A percentile compares a stretch with the other conserved stretches of the same genome.
Conservation (phyloP, 177 flowering plant species). For the Vitis hybrid region DNA sequence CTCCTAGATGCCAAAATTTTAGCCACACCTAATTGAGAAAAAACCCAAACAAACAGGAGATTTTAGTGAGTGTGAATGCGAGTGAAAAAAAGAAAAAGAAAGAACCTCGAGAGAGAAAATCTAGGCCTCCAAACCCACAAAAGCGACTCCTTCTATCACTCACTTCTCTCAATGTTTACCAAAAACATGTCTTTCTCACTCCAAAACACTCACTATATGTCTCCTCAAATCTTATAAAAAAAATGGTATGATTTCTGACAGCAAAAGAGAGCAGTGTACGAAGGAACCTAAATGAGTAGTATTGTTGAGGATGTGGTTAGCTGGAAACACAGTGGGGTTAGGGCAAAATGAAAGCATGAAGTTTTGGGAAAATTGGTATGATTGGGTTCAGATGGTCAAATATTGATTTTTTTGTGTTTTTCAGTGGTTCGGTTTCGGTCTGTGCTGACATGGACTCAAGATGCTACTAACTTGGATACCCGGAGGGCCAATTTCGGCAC, state of each 20-base stretch:
- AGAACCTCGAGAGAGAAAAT: constrained; percentile 5
- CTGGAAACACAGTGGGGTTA: background rate
- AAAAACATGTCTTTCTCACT: constrained; percentile 3
- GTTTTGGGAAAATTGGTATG: too few species aligned
- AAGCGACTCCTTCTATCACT: background rate
- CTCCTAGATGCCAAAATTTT: constrained; percentile 1
- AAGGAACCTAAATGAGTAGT: constrained; percentile 28
- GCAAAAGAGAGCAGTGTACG: constrained; percentile 22
- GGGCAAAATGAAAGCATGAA: too few species aligned
- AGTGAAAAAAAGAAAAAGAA: background rate
- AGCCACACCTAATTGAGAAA: constrained; percentile 11
- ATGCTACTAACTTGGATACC: too few species aligned
- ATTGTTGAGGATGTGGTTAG: constrained; percentile 28
- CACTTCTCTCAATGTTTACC: constrained; percentile 5
- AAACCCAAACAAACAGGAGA: constrained; percentile 4
- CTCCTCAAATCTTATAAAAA: background rate
- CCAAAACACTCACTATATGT: constrained; percentile 7
- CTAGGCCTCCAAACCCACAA: background rate
- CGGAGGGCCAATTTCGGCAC: too few species aligned
- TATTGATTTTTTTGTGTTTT: too few species aligned
- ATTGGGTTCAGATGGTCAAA: too few species aligned
- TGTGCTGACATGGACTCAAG: too few species aligned
- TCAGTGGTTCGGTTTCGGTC: too few species aligned
- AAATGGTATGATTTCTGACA: constrained; percentile 6
- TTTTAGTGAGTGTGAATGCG: background rate